These are phyloP conservation scores for Neonectria ditissima DNA, from an alignment of 2,329 filamentous ascomycete species.

Conservation along the genomic window DNA sequence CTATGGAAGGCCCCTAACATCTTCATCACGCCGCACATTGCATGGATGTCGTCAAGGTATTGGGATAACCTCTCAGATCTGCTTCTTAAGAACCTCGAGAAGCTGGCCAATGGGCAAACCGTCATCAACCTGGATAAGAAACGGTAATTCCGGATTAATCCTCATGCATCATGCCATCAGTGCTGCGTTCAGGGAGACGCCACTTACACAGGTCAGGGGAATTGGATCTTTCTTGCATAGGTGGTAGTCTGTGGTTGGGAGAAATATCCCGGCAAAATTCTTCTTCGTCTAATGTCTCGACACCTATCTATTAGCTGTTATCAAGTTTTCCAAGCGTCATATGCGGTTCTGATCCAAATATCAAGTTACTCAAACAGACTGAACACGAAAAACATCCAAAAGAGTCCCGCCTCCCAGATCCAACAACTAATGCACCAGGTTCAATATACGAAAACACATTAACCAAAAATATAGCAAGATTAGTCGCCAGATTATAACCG, in stretches of 20 bases:
- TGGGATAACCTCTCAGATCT: constrained; percentile 43
- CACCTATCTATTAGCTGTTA: not conserved
- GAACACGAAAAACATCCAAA: constrained; percentile 1
- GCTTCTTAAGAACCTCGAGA: constrained; percentile 47
- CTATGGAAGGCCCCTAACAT: constrained; percentile 75
- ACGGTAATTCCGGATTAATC: not conserved
- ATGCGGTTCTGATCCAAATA: not conserved
- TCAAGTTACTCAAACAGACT: not conserved
- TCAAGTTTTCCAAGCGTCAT: not conserved
- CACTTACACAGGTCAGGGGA: not conserved
- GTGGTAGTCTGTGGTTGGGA: not conserved
- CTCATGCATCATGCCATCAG: not conserved
- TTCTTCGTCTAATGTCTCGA: not conserved
- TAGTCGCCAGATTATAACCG: constrained; percentile 27
- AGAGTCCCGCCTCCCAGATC: constrained; percentile 9
- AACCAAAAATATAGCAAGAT: not conserved
- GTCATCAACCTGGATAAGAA: constrained; percentile 45
- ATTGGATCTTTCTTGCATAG: too few relatives aligned
- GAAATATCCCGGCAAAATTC: not conserved
- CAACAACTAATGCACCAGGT: constrained; percentile 16
- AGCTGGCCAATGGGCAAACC: constrained; percentile 40
- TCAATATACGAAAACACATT: constrained; percentile 1
- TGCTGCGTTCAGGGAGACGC: too few relatives aligned
- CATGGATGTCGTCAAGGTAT: constrained; percentile 48
- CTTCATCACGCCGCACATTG: constrained; percentile 62